These are phyloP conservation scores for Penicillium sp. DNA, from an alignment of 2,329 filamentous ascomycete genomes.

Conservation along the genomic window DNA sequence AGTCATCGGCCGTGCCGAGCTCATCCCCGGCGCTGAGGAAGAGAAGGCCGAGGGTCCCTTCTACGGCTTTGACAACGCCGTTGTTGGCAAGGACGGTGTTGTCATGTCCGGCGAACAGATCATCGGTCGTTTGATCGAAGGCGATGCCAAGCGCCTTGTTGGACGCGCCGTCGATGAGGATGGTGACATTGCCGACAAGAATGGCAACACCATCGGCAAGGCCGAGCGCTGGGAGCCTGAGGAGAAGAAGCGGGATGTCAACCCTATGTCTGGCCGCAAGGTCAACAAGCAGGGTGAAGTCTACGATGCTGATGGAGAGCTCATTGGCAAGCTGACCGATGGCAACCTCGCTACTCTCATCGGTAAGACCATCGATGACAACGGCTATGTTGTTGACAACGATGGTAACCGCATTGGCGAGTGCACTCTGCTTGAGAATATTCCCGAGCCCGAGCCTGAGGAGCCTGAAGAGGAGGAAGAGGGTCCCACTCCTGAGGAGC, in stretches of 20 bases:
- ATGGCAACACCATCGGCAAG: constrained; percentile 65
- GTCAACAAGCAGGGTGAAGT: constrained; percentile 54
- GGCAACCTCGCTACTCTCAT: constrained; percentile 44
- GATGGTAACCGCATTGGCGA: constrained; percentile 64
- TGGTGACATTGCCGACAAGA: constrained; percentile 65
- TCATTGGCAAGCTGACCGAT: constrained; percentile 47
- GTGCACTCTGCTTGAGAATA: constrained; percentile 61
- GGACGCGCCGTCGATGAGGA: constrained; percentile 67
- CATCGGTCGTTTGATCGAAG: constrained; percentile 60
- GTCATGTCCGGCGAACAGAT: constrained; percentile 47
- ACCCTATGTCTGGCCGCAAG: constrained; percentile 57
- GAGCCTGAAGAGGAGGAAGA: constrained; percentile 35
- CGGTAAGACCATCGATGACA: constrained; percentile 47
- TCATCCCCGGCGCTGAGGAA: constrained; percentile 53
- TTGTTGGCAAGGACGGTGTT: constrained; percentile 58
- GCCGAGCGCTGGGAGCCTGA: constrained; percentile 68
- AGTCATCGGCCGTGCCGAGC: constrained; percentile 58
- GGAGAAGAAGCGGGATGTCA: constrained; percentile 54
- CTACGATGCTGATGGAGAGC: constrained; percentile 45
- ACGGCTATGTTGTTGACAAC: constrained; percentile 56
- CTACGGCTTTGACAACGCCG: constrained; percentile 57
- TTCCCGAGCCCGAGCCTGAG: constrained; percentile 41
- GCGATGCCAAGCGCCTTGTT: constrained; percentile 61
- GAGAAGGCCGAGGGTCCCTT: constrained; percentile 56
- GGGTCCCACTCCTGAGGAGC: constrained; percentile 43